phyloP scores from a whole-genome alignment of 805 yeast species.

The Yarrowia bubula region DNA sequence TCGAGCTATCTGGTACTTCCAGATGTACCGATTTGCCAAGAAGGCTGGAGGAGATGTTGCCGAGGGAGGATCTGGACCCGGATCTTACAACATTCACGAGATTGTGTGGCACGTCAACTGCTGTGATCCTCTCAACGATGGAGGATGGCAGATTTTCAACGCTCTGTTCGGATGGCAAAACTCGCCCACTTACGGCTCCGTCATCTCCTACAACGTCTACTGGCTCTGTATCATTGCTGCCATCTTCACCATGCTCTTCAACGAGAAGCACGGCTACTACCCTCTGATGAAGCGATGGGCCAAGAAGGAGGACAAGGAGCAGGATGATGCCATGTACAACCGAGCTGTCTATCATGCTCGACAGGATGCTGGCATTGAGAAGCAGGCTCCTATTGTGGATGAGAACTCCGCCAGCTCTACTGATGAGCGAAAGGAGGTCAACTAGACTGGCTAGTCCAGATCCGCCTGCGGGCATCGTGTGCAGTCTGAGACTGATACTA shows the following conservation, averaged over 20 bases:
- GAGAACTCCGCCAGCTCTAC: not conserved
- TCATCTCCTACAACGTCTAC: constrained; percentile 81
- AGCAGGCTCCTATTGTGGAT: not conserved
- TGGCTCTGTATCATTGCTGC: constrained; percentile 68
- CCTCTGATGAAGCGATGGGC: constrained; percentile 18
- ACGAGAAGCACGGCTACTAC: constrained; percentile 66
- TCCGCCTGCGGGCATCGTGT: no score
- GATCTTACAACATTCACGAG: constrained; percentile 78
- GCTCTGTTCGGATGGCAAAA: constrained; percentile 97
- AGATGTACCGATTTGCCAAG: constrained; percentile 60
- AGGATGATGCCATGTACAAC: not conserved
- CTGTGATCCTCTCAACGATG: constrained; percentile 87
- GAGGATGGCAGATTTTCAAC: constrained; percentile 97
- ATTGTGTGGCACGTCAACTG: constrained; percentile 96
- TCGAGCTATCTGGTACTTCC: constrained; percentile 88
- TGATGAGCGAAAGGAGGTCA: constrained; percentile 4
- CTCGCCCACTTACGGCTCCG: constrained; percentile 91
- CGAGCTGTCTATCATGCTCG: constrained; percentile 6
- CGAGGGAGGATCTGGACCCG: constrained; percentile 91
- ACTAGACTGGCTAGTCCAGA: no score
- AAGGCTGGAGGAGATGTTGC: constrained; percentile 92
- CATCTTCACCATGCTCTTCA: constrained; percentile 64
- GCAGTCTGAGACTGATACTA: not conserved
- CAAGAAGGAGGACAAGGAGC: constrained; percentile 9
- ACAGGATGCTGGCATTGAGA: not conserved